Percentiles rank a stretch among this genome's conserved stretches.
These are phyloP conservation scores for Globisporangium uncinulatum DNA, from an alignment of 352 stramenopile genomes.

Conservation along the genomic window DNA sequence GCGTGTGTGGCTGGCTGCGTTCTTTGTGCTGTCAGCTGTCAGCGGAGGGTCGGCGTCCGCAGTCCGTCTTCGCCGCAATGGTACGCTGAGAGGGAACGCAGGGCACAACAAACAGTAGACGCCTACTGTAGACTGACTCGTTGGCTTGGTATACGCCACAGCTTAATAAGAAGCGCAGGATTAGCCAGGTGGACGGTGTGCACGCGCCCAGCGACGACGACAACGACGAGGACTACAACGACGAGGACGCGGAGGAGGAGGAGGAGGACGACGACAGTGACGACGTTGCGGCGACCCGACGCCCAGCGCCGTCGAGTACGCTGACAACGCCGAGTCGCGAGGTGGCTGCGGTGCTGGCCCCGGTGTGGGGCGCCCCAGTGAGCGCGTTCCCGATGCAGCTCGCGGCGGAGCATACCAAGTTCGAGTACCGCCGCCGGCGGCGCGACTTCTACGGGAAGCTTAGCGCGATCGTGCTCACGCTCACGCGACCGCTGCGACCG, in stretches of 20 bases:
- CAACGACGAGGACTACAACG: not conserved
- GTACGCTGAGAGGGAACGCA: not conserved
- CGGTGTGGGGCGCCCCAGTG: slow-evolving; percentile 33
- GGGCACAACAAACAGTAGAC: not conserved
- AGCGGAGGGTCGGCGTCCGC: not conserved
- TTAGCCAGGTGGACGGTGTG: slow-evolving; percentile 9
- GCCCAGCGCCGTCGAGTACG: not conserved
- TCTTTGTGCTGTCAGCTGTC: not conserved
- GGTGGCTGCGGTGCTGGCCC: slow-evolving; percentile 13
- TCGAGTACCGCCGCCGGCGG: slow-evolving; percentile 25
- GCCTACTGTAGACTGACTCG: not conserved
- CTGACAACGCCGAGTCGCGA: slow-evolving; percentile 9
- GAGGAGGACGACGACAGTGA: not conserved
- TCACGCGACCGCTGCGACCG: slow-evolving; percentile 21
- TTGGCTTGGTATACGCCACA: not conserved
- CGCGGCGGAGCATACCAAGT: slow-evolving; percentile 34
- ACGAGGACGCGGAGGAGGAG: not conserved
- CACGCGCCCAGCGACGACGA: slow-evolving; percentile 3
- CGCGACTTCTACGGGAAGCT: slow-evolving; percentile 33
- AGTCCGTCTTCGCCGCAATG: slow-evolving; percentile 12
- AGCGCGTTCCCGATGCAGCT: slow-evolving; percentile 39
- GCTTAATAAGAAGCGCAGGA: slow-evolving; percentile 10
- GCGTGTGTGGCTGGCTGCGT: not conserved
- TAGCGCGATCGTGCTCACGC: slow-evolving; percentile 35
- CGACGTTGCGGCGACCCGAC: not conserved